A percentile compares a stretch with the other conserved stretches of the same genome.
phyloP scores from a whole-genome alignment of 495 filamentous ascomycete species.

The Rusavskia elegans region DNA sequence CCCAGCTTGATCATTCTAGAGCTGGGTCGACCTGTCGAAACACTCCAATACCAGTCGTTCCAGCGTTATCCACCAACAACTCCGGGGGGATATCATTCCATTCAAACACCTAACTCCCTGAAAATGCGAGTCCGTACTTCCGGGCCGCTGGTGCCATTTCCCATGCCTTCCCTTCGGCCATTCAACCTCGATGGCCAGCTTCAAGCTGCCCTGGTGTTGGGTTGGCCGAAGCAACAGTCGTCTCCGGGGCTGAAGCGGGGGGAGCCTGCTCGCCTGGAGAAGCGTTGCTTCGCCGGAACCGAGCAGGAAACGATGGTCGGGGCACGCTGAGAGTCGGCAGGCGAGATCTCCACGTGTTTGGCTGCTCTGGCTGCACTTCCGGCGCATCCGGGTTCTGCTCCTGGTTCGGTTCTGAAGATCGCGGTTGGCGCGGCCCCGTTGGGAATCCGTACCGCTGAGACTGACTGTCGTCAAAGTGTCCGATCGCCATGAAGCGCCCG shows the following conservation, averaged over 20 bases:
- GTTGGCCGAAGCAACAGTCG: not conserved
- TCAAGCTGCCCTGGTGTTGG: constrained; percentile 12
- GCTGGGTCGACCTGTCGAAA: too few species aligned
- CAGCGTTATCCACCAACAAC: too few species aligned
- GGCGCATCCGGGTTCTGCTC: not conserved
- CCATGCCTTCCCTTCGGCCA: not conserved
- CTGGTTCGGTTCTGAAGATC: constrained; percentile 1
- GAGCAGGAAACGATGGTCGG: not conserved
- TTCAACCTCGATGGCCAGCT: constrained; percentile 7
- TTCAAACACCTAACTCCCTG: too few species aligned
- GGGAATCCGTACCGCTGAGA: constrained; percentile 14
- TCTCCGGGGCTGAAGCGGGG: constrained; percentile 6
- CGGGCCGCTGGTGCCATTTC: too few species aligned
- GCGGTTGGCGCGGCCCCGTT: constrained; percentile 3
- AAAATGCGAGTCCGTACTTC: too few species aligned
- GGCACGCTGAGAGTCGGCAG: constrained; percentile 4
- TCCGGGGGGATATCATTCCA: too few species aligned
- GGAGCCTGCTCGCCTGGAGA: not conserved
- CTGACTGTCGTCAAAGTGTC: constrained; percentile 3
- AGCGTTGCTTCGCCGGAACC: not conserved
- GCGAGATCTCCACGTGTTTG: constrained; percentile 6
- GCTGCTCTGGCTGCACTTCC: constrained; percentile 3
- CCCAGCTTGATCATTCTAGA: too few species aligned
- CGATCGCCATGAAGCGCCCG: constrained; percentile 12
- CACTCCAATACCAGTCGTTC: too few species aligned